A percentile compares a stretch with the other conserved stretches of the same genome.
phyloP scores from a whole-genome alignment of 1,284 basidiomycete species.

The Neolentinus lepideus region DNA sequence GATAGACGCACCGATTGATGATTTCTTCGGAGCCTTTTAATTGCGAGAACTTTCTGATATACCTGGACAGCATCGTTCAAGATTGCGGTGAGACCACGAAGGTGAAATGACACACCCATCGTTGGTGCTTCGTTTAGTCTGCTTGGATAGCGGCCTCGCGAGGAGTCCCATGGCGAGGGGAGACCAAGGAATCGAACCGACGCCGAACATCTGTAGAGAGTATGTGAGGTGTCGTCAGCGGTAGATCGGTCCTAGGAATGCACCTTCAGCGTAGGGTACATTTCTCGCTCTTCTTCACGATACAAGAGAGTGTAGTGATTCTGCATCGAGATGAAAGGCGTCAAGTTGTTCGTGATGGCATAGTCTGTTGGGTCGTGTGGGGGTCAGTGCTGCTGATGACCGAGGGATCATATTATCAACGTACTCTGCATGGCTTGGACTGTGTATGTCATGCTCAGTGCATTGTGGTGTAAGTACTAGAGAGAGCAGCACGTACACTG shows the following conservation, averaged over 20 bases:
- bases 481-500: constrained; percentile 21
- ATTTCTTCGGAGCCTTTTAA: constrained; percentile 15
- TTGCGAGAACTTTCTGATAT: background rate
- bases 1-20: constrained; percentile 25
- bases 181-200: constrained; percentile 32
- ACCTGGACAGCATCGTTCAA: background rate
- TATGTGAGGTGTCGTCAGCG: constrained; percentile 13
- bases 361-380: constrained; percentile 20
- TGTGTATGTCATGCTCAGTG: constrained; percentile 6
- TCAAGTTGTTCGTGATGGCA: constrained; percentile 30
- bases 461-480: background rate
- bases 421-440: constrained; percentile 30
- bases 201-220: constrained; percentile 30
- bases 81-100: background rate
- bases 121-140: constrained; percentile 17
- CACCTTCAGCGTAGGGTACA: constrained; percentile 35
- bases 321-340: constrained; percentile 49
- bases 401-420: background rate
- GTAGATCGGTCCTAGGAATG: constrained; percentile 8
- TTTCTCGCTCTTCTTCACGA: constrained; percentile 50
- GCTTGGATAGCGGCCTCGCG: constrained; percentile 22
- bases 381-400: background rate
- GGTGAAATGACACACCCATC: constrained; percentile 9
- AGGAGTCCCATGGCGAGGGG: constrained; percentile 31
- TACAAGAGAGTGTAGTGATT: constrained; percentile 36